phyloP scores from a whole-genome alignment of 2,329 filamentous ascomycete species.

The Aspergillus ruber region DNA sequence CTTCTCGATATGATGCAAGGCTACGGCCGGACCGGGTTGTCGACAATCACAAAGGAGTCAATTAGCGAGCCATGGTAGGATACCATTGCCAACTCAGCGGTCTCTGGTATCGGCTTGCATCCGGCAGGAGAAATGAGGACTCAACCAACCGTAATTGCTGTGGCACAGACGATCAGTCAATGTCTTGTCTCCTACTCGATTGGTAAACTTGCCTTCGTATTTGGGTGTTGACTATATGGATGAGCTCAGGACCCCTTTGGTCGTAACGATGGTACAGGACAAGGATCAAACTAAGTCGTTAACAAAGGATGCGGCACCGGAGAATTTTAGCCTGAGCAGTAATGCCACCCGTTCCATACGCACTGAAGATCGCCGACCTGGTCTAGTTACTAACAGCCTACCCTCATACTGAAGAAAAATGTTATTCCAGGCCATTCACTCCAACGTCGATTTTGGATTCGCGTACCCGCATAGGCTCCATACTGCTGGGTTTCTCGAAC shows the following conservation, averaged over 20 bases:
- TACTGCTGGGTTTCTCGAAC: conserved; percentile 26
- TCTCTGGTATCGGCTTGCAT: conserved; percentile 15
- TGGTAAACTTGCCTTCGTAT: not conserved
- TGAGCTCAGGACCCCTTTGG: not conserved
- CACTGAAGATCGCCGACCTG: not conserved
- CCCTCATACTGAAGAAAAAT: not conserved
- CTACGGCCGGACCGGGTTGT: conserved; percentile 14
- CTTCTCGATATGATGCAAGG: conserved; percentile 14
- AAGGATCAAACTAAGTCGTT: not conserved
- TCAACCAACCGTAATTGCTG: conserved; percentile 9
- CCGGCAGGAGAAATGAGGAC: conserved; percentile 11
- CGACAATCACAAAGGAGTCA: conserved; percentile 10
- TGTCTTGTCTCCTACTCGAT: conserved; percentile 1
- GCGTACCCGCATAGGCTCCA: conserved; percentile 31
- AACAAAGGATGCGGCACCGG: too few relatives aligned
- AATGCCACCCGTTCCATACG: not conserved
- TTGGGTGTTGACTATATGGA: not conserved
- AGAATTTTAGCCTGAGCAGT: too few relatives aligned
- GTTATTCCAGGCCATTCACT: conserved; percentile 5
- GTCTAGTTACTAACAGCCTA: not conserved
- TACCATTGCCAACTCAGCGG: conserved; percentile 27
- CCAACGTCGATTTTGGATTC: conserved; percentile 38
- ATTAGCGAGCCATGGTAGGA: conserved; percentile 18
- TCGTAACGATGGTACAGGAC: not conserved
- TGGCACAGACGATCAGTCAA: conserved; percentile 14